phyloP scores from a whole-genome alignment of 2,329 filamentous ascomycete species.

The Talaromyces sp. region DNA sequence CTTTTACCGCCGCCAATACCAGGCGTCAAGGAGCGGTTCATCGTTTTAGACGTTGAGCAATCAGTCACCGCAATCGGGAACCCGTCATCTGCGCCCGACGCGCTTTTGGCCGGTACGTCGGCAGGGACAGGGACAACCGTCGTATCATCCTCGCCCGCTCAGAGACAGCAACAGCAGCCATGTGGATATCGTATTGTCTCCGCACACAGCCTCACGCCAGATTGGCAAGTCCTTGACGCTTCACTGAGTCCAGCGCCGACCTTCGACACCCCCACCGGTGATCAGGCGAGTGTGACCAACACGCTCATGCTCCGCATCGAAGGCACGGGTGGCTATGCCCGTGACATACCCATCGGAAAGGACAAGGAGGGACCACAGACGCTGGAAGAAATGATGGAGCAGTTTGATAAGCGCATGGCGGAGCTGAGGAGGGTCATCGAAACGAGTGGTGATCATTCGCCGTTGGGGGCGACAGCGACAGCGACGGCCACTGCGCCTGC shows the following conservation, averaged over 20 bases:
- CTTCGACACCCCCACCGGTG: constrained; percentile 45
- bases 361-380: constrained; percentile 28
- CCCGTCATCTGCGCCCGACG: constrained; percentile 20
- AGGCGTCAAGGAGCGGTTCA: constrained; percentile 52
- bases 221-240: constrained; percentile 65
- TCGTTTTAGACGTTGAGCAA: constrained; percentile 54
- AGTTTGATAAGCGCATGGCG: constrained; percentile 43
- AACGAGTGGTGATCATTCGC: constrained; percentile 22
- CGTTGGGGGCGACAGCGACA: constrained; percentile 5
- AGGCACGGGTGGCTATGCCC: constrained; percentile 36
- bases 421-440: constrained; percentile 45
- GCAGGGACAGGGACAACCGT: constrained; percentile 21
- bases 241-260: constrained; percentile 59
- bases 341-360: constrained; percentile 20
- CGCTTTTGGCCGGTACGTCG: constrained; percentile 15
- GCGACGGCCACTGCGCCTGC: background rate
- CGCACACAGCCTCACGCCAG: constrained; percentile 67
- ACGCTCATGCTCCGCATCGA: constrained; percentile 45
- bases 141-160: constrained; percentile 25
- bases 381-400: constrained; percentile 46
- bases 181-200: constrained; percentile 54
- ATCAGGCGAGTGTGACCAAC: constrained; percentile 42
- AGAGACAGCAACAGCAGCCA: constrained; percentile 24
- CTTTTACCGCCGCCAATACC: constrained; percentile 47
- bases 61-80: constrained; percentile 8